A percentile compares a stretch with the other conserved stretches of the same genome.
These are phyloP conservation scores for Oryza glumipatula DNA, from an alignment of 176 grass and related monocot genomes.

Conservation along the genomic window DNA sequence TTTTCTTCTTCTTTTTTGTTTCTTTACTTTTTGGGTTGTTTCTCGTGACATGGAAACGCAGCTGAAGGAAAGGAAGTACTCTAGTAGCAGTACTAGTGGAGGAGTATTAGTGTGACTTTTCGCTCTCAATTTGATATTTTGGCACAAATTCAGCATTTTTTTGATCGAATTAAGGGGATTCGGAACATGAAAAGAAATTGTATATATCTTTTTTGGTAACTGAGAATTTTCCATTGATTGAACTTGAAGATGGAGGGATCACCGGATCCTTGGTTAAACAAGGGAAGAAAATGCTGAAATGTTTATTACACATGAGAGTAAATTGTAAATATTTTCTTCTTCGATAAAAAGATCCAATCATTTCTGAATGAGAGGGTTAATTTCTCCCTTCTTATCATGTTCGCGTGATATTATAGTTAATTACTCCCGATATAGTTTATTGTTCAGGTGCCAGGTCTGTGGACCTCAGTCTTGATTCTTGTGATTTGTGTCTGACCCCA, in stretches of 20 bases:
- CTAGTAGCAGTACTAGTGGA: background rate
- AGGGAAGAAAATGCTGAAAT: background rate
- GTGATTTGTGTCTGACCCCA: conserved; percentile 26
- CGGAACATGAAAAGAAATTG: background rate
- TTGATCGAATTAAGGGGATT: conserved; percentile 7
- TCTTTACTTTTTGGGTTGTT: background rate
- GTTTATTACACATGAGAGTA: background rate
- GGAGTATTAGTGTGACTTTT: background rate
- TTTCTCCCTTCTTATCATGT: conserved; percentile 3
- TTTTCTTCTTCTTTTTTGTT: background rate
- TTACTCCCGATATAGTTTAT: conserved; percentile 15
- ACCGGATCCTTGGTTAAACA: background rate
- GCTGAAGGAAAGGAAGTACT: background rate
- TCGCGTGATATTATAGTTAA: conserved; percentile 5
- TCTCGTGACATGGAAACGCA: background rate
- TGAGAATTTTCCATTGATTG: background rate
- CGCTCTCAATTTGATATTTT: background rate
- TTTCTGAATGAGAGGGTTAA: background rate
- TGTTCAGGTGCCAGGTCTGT: background rate
- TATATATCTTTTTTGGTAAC: background rate
- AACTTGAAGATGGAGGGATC: background rate
- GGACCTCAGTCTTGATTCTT: conserved; percentile 18
- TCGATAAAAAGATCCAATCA: background rate
- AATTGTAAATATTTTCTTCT: background rate
- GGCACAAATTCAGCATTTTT: background rate